Evolutionary conservation across 2,329 filamentous ascomycete genomes (phyloP).

Genomic region (Cordyceps cicadae): DNA sequence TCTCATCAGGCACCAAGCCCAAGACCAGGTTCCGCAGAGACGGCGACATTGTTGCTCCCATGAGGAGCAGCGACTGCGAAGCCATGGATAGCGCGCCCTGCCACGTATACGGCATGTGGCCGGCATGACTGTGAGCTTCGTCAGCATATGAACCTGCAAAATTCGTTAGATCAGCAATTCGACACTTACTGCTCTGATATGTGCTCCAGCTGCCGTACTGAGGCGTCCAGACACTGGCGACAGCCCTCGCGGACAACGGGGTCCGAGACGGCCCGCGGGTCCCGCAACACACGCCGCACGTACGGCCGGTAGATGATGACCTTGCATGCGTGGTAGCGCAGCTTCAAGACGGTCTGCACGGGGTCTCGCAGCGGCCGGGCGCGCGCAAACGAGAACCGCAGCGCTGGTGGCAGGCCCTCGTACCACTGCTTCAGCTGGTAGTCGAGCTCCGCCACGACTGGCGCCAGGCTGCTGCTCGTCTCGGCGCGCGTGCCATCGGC

Average conservation of each 20-base stretch:
- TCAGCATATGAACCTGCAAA: background rate
- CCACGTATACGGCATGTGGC: slow-evolving; percentile 80
- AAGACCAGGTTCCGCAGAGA: slow-evolving; percentile 59
- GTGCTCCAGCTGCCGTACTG: slow-evolving; percentile 70
- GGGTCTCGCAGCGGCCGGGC: slow-evolving; percentile 59
- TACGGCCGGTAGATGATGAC: slow-evolving; percentile 83
- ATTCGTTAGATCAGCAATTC: background rate
- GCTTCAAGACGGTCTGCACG: slow-evolving; percentile 68
- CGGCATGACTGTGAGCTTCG: slow-evolving; percentile 51
- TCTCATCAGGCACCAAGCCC: slow-evolving; percentile 45
- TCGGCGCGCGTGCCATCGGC: slow-evolving; percentile 64
- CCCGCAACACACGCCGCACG: slow-evolving; percentile 70
- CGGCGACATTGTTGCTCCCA: slow-evolving; percentile 76
- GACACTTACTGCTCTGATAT: slow-evolving; percentile 62
- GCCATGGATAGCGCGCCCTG: slow-evolving; percentile 78
- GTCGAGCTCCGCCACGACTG: slow-evolving; percentile 71
- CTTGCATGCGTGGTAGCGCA: slow-evolving; percentile 76
- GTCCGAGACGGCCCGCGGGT: slow-evolving; percentile 64
- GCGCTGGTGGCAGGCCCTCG: slow-evolving; percentile 62
- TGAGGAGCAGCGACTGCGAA: slow-evolving; percentile 71
- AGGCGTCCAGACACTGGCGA: slow-evolving; percentile 73
- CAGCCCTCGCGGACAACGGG: slow-evolving; percentile 68
- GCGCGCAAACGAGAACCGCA: slow-evolving; percentile 69
- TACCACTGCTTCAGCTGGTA: slow-evolving; percentile 82
- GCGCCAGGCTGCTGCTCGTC: slow-evolving; percentile 63